Percentiles rank a stretch among this genome's conserved stretches.
These are phyloP conservation scores for Penicillium sp. DNA, from an alignment of 2,329 filamentous ascomycete species.

Conservation along the genomic window DNA sequence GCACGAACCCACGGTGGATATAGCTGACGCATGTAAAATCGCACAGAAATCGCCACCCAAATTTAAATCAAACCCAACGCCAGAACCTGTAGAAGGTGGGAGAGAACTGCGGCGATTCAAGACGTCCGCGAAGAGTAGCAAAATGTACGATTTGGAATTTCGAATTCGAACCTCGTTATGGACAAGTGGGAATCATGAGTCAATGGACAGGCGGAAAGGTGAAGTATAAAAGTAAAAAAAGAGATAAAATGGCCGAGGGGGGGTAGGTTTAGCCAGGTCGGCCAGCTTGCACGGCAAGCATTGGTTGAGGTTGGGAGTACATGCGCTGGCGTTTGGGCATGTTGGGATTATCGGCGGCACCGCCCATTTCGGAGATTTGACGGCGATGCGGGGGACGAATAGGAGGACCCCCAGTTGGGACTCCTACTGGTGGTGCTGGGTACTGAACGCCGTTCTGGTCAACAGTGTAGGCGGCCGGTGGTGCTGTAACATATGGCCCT, in stretches of 20 bases:
- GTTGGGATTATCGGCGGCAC: conserved; percentile 52
- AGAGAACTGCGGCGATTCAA: conserved; percentile 11
- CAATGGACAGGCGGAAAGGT: conserved; percentile 23
- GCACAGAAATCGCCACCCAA: conserved; percentile 8
- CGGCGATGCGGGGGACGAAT: conserved; percentile 51
- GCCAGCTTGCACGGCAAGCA: conserved; percentile 53
- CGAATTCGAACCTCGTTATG: conserved; percentile 23
- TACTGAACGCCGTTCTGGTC: conserved; percentile 45
- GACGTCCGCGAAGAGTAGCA: conserved; percentile 17
- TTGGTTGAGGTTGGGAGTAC: conserved; percentile 50
- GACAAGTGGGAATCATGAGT: conserved; percentile 30
- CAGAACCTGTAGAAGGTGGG: conserved; percentile 23
- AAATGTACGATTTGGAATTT: conserved; percentile 24
- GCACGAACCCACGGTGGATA: conserved; percentile 13
- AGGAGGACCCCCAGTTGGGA: conserved; percentile 32
- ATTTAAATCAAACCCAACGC: conserved; percentile 22
- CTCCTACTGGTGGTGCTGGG: conserved; percentile 36
- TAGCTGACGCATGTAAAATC: conserved; percentile 16
- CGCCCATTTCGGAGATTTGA: conserved; percentile 62
- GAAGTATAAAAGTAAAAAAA: not conserved
- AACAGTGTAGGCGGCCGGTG: conserved; percentile 40
- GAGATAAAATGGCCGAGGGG: not conserved
- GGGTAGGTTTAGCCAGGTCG: conserved; percentile 31
- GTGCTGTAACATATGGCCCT: conserved; percentile 43
- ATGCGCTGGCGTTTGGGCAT: conserved; percentile 61